Evolutionary conservation across 73 alveolate species (phyloP).

Genomic region (Durusdinium trenchii): DNA sequence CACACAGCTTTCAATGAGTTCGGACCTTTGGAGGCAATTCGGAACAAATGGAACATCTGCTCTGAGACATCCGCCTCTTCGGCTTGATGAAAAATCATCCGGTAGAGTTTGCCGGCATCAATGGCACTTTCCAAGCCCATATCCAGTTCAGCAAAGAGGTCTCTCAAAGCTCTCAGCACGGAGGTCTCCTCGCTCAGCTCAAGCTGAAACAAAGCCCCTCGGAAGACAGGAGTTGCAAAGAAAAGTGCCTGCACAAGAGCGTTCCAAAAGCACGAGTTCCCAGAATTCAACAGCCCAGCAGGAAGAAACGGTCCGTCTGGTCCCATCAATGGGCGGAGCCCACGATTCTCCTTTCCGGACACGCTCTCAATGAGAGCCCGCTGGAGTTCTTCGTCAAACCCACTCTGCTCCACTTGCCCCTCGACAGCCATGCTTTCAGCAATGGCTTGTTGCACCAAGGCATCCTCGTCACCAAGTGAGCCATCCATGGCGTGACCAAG

Average conservation of each 20-base stretch:
- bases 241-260: constrained; percentile 81
- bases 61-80: constrained; percentile 76
- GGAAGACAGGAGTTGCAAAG: constrained; percentile 62
- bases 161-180: constrained; percentile 28
- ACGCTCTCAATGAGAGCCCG: constrained; percentile 42
- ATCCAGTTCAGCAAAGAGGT: constrained; percentile 78
- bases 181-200: neutral
- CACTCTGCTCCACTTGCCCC: neutral
- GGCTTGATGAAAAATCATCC: constrained; percentile 39
- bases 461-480: too few relatives aligned
- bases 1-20: constrained; percentile 39
- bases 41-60: constrained; percentile 50
- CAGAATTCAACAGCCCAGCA: constrained; percentile 51
- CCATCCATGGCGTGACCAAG: too few relatives aligned
- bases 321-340: constrained; percentile 37
- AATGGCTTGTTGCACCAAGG: constrained; percentile 53
- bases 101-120: constrained; percentile 85
- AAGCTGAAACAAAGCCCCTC: constrained; percentile 67
- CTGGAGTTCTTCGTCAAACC: constrained; percentile 26
- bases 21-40: constrained; percentile 31
- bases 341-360: neutral
- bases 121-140: constrained; percentile 80
- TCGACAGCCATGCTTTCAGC: constrained; percentile 29
- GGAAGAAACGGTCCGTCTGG: constrained; percentile 53
- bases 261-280: constrained; percentile 79